phyloP scores from a whole-genome alignment of 345 rosid genomes.

The Cardamine chenopodiifolia region DNA sequence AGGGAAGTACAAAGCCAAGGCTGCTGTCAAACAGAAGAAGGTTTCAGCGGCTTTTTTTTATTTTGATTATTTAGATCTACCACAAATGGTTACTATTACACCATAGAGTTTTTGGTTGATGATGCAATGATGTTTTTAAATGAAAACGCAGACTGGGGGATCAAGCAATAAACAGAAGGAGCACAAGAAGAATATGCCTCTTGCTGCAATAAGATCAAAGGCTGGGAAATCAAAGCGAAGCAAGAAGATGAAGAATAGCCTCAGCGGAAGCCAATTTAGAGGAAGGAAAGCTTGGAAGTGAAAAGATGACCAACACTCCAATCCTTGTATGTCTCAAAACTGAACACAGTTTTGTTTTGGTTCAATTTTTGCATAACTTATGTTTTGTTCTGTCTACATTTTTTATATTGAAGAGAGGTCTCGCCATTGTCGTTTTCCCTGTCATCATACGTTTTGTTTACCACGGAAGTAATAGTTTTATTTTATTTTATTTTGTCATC shows the following conservation, averaged over 20 bases:
- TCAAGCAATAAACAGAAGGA: conserved; percentile 82
- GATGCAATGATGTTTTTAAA: not conserved
- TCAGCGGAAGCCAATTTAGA: conserved; percentile 69
- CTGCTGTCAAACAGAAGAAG: conserved; percentile 87
- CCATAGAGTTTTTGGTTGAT: conserved; percentile 3
- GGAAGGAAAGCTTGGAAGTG: conserved; percentile 94
- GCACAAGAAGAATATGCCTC: conserved; percentile 83
- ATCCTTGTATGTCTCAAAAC: conserved; percentile 13
- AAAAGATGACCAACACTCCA: conserved; percentile 12
- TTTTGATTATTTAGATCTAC: not conserved
- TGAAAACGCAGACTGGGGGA: conserved; percentile 70
- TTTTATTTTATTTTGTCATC: not conserved
- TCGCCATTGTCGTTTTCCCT: not conserved
- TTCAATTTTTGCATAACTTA: not conserved
- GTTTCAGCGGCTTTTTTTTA: conserved; percentile 33
- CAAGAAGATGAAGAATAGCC: conserved; percentile 52
- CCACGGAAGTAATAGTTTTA: not conserved
- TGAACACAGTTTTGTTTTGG: conserved; percentile 21
- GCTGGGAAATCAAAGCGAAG: conserved; percentile 53
- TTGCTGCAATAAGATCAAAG: conserved; percentile 73
- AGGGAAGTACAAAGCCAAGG: conserved; percentile 65
- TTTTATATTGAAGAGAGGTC: not conserved
- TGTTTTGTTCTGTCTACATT: conserved; percentile 9
- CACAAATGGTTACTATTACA: not conserved
- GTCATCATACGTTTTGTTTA: not conserved